Conservation (phyloP, 2,329 filamentous ascomycete genomes). For the Cercospora beticola region DNA sequence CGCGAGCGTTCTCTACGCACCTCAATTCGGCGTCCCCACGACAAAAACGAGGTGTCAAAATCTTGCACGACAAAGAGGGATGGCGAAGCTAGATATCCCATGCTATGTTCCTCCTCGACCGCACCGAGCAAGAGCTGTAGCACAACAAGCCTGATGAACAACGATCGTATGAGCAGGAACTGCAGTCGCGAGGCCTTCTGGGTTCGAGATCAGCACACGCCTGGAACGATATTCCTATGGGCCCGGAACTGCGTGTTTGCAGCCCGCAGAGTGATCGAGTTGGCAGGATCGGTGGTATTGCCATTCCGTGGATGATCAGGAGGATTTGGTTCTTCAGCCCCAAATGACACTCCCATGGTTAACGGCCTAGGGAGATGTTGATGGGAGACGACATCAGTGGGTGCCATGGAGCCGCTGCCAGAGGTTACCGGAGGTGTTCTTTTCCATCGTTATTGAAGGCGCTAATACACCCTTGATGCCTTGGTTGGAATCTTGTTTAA, state of each 20-base stretch:
- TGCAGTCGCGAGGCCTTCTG: background rate
- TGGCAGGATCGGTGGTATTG: background rate
- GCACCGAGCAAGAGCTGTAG: background rate
- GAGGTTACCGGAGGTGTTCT: background rate
- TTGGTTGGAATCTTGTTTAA: background rate
- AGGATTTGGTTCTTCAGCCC: background rate
- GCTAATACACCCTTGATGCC: background rate
- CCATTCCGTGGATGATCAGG: background rate
- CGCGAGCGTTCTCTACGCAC: background rate
- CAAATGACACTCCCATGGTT: background rate
- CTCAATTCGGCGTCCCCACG: background rate
- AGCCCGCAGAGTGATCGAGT: background rate
- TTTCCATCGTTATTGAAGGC: background rate
- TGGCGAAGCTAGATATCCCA: constrained; percentile 1
- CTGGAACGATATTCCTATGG: background rate
- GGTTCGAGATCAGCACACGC: background rate
- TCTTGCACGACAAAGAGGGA: background rate
- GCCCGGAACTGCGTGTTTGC: background rate
- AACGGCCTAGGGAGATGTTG: background rate
- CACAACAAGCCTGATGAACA: background rate
- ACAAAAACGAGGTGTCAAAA: background rate
- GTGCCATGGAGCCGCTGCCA: background rate
- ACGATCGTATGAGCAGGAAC: background rate
- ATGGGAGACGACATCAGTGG: background rate
- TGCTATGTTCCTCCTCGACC: background rate